Evolutionary conservation across 305 asterid genomes (phyloP), one percentile per base, ranked within the genome.

Genomic region (Fraxinus velutina): DNA sequence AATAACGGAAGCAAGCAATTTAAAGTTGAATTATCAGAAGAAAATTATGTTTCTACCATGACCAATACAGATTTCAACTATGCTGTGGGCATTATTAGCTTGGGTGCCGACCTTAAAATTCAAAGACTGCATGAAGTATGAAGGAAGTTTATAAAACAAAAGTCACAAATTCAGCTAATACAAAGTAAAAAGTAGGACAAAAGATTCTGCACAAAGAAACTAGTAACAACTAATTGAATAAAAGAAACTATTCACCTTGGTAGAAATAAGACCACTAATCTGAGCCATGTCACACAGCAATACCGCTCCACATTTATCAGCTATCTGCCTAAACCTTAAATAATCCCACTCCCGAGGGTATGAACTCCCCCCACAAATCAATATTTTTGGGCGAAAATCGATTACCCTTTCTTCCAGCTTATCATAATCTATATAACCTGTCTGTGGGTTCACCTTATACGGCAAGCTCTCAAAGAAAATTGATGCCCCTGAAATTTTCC

Each of bases 291-390:
- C 98, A 72, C 98, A 94, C 79, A 94, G 76, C 88, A 94, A 88
- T 72, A 90, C 89, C 29, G 97, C 97, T 78, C 98, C 97, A 85
- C 97, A 93, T 84, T 89, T 94, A 87, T 92, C 97, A 0, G 98
- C 97, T 77, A 94, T 88, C 81, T 88, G 92, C 76, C 94, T 89
- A 78, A 94, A 94, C 85, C 90, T 93, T 22, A 89, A 89, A 83
- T 94, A 93, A 83, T 94, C 97, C 98, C 94, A 93, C 82, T 94
- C 98, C 55, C 97, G 88, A 15, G 98, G 98, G 88, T 92, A 94
- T 0, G 96, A 92, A 85, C 97, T 94, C 70, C 97, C 98, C 78
- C 98, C 98, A 85, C 98, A 94, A 74, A 94, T 94, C 84, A 94
- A 91, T 66, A 92, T 86, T 89, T 90, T 94, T 10, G 98, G 98